Conservation (phyloP, 1,284 basidiomycete species). For the Takashimella tepidaria region DNA sequence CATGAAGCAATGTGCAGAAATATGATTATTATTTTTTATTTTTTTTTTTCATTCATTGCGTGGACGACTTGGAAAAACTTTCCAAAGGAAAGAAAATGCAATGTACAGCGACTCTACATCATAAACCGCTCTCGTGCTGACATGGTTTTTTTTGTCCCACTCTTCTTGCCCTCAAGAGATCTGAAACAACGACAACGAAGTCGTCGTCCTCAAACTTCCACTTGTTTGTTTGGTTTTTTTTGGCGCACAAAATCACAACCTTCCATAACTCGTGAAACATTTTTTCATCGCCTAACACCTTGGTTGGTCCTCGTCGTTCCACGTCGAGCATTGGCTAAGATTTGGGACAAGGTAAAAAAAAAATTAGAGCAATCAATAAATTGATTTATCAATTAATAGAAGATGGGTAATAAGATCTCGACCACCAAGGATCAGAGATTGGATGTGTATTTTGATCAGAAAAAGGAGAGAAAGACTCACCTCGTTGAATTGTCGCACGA, state of each 20-base stretch:
- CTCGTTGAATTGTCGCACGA: constrained; percentile 49
- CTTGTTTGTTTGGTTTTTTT: not conserved
- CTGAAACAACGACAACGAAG: no score
- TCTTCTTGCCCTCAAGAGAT: no score
- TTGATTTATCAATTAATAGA: not conserved
- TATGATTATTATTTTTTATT: no score
- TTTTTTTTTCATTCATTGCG: no score
- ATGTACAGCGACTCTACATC: no score
- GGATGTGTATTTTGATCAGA: not conserved
- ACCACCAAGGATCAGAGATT: not conserved
- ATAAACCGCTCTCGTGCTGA: no score
- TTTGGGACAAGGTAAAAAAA: constrained; percentile 7
- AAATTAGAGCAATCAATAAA: not conserved
- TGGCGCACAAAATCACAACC: not conserved
- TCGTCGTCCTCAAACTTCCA: no score
- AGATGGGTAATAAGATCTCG: not conserved
- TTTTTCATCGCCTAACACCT: constrained; percentile 44
- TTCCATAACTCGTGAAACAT: no score
- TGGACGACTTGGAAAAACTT: no score
- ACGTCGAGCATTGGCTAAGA: constrained; percentile 43
- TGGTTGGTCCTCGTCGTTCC: constrained; percentile 45
- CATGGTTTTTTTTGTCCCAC: no score
- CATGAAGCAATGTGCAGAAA: no score
- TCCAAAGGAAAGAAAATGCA: no score
- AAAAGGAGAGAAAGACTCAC: constrained; percentile 23